These are phyloP conservation scores for Cryptosporidium parvum DNA, from an alignment of 169 alveolate genomes.

Conservation along the genomic window DNA sequence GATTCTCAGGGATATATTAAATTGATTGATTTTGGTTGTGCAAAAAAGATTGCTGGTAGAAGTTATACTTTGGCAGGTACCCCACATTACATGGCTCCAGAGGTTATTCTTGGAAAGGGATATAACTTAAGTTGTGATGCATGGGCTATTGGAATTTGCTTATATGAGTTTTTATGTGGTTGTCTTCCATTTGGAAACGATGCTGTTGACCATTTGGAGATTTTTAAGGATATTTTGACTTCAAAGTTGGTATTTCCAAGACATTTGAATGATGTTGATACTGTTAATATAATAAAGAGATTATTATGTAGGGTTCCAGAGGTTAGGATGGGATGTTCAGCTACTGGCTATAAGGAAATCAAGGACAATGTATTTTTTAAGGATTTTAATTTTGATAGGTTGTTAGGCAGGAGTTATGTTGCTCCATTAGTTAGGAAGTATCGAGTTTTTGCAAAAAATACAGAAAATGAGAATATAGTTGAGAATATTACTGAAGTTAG, in stretches of 20 bases:
- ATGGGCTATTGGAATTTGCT: constrained; percentile 98
- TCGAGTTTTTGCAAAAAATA: constrained; percentile 42
- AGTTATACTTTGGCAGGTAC: constrained; percentile 95
- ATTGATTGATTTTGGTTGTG: constrained; percentile 96
- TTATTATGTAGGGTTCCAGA: constrained; percentile 91
- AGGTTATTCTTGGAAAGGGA: constrained; percentile 94
- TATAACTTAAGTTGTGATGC: constrained; percentile 96
- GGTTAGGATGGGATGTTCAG: constrained; percentile 91
- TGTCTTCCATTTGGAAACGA: constrained; percentile 97
- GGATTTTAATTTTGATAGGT: constrained; percentile 90
- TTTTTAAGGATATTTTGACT: constrained; percentile 92
- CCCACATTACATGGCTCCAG: constrained; percentile 97
- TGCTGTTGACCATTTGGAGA: constrained; percentile 95
- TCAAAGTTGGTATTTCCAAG: constrained; percentile 84
- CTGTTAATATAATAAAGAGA: constrained; percentile 89
- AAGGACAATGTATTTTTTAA: constrained; percentile 86
- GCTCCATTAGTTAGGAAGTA: constrained; percentile 64
- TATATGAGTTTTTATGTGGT: constrained; percentile 98
- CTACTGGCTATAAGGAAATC: constrained; percentile 90
- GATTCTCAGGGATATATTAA: constrained; percentile 96
- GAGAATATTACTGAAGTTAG: background rate
- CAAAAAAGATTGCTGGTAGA: constrained; percentile 92
- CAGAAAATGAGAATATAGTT: background rate
- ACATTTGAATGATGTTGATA: constrained; percentile 87
- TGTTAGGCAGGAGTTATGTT: constrained; percentile 85